phyloP scores from a whole-genome alignment of 495 filamentous ascomycete genomes.

The Friedmanniomyces simplex region DNA sequence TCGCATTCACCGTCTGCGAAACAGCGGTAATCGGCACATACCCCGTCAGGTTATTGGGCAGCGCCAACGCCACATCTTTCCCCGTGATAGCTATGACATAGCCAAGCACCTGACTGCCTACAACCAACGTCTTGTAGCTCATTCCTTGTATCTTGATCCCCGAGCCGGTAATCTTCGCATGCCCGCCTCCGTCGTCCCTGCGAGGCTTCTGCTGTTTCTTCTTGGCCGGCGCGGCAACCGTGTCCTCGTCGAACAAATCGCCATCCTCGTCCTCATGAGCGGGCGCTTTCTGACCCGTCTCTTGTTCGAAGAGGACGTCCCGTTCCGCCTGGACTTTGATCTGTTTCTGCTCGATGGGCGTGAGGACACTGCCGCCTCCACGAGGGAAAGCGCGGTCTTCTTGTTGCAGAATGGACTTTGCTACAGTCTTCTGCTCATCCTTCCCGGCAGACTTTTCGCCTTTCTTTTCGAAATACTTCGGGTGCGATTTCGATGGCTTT shows the following conservation, averaged over 20 bases:
- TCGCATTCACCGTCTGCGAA: constrained; percentile 60
- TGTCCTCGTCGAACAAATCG: constrained; percentile 42
- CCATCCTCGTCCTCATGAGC: constrained; percentile 38
- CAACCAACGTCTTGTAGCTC: constrained; percentile 77
- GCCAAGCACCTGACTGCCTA: constrained; percentile 77
- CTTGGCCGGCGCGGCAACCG: constrained; percentile 32
- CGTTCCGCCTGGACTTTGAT: constrained; percentile 87
- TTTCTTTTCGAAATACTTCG: too few relatives aligned
- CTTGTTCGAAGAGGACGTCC: constrained; percentile 88
- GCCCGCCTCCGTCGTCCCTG: constrained; percentile 21
- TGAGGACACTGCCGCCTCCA: constrained; percentile 82
- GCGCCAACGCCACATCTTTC: constrained; percentile 63
- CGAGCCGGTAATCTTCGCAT: constrained; percentile 41
- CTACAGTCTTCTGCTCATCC: constrained; percentile 4
- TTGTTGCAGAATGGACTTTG: constrained; percentile 44
- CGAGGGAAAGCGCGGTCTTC: constrained; percentile 86
- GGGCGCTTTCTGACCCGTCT: constrained; percentile 42
- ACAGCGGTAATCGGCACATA: constrained; percentile 85
- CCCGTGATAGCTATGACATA: constrained; percentile 72
- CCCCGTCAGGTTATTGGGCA: constrained; percentile 87
- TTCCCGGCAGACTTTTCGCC: not conserved
- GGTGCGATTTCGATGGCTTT: constrained; percentile 8
- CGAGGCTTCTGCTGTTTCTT: constrained; percentile 38
- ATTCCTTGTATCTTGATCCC: constrained; percentile 69
- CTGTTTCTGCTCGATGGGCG: constrained; percentile 89